phyloP scores from a whole-genome alignment of 306 rosid genomes.

The Pyrus bretschneideri region DNA sequence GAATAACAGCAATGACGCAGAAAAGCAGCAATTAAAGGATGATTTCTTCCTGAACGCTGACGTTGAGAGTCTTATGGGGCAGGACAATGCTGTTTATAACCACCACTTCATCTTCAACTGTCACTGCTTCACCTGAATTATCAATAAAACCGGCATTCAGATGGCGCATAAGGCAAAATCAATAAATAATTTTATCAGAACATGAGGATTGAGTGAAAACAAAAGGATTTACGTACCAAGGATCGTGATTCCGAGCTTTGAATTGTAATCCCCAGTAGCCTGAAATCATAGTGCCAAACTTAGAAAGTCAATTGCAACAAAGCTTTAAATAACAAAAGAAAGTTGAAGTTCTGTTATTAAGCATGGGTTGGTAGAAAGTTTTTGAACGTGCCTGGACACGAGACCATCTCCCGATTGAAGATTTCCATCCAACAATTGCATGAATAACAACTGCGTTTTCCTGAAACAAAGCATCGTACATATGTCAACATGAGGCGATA shows the following conservation, averaged over 20 bases:
- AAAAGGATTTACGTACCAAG: conserved; percentile 42
- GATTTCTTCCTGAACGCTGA: conserved; percentile 87
- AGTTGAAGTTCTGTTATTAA: not conserved
- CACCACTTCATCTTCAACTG: conserved; percentile 90
- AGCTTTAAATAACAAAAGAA: not conserved
- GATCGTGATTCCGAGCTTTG: conserved; percentile 85
- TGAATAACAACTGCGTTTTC: conserved; percentile 82
- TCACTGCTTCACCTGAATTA: conserved; percentile 77
- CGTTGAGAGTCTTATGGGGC: conserved; percentile 83
- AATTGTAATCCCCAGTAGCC: conserved; percentile 81
- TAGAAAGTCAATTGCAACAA: conserved; percentile 3
- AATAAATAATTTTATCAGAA: not conserved
- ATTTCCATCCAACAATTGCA: conserved; percentile 97
- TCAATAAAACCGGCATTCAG: conserved; percentile 9
- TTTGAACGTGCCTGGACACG: conserved; percentile 72
- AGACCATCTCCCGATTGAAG: conserved; percentile 85
- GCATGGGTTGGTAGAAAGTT: not conserved
- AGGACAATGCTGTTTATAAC: conserved; percentile 83
- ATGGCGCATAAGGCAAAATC: not conserved
- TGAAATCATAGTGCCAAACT: conserved; percentile 32
- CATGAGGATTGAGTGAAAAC: not conserved
- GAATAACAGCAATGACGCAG: not conserved
- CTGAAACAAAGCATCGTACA: conserved; percentile 33
- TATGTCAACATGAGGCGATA: conserved; percentile 1
- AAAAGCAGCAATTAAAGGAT: conserved; percentile 42